Conservation (phyloP, 1,284 basidiomycete genomes). For the Flammula alnicola region DNA sequence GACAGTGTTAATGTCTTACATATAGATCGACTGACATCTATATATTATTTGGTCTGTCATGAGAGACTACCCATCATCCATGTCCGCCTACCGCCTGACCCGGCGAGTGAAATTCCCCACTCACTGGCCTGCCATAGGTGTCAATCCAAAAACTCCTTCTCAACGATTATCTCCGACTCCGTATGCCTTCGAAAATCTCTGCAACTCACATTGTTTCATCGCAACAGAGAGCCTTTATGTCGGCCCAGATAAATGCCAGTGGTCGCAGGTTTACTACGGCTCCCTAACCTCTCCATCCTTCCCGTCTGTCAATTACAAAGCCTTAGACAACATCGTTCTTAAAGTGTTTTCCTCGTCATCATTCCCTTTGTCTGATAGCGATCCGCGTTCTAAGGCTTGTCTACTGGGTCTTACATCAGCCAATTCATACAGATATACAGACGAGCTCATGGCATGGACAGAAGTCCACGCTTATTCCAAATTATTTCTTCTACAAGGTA, state of each 20-base stretch:
- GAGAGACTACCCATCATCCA: constrained; percentile 1
- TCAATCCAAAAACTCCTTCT: neutral
- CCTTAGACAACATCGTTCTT: neutral
- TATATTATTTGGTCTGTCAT: no score
- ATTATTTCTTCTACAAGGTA: neutral
- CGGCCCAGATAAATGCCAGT: neutral
- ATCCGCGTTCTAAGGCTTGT: neutral
- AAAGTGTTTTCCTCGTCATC: neutral
- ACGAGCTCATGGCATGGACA: constrained; percentile 2
- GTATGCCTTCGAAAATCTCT: neutral
- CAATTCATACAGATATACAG: neutral
- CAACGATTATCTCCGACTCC: neutral
- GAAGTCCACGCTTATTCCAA: neutral
- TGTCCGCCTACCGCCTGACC: neutral
- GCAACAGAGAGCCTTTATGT: neutral
- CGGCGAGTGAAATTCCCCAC: neutral
- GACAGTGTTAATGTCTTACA: no score
- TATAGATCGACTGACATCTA: no score
- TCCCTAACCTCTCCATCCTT: neutral
- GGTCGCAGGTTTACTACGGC: constrained; percentile 5
- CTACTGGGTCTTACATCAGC: neutral
- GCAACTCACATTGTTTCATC: neutral
- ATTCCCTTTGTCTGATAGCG: neutral
- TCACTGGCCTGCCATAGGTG: neutral
- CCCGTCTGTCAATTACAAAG: no score